Base-by-base conservation (phyloP, 2,329 filamentous ascomycete genomes). In the Thermoascus crustaceus region DNA sequence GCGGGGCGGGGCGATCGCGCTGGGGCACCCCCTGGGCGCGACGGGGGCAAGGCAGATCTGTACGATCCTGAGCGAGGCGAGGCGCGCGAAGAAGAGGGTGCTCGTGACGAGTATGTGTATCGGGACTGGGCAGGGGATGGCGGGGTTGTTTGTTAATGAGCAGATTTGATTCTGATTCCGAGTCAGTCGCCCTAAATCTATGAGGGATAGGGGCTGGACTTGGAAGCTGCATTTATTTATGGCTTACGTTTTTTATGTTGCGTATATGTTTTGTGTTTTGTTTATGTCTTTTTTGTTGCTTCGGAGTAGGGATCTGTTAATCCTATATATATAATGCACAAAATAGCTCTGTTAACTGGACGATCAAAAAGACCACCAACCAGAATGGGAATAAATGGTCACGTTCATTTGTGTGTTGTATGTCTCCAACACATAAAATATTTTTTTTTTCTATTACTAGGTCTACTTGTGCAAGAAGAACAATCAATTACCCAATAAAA, bases 101-200 rank as follows among this genome's bases (percentile, higher is more conserved):
- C 63, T 95, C 43, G 66, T 96, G 54, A 94, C 86, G 13, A 91
- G 83, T 57, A 96, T 95, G 88, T 95, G 76, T 53, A 78, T 80
- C 59, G 76, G 77, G 30, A 79, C 75, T 34, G 76, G 76, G 6
- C 75, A 77, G 64, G 76, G 76, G 26, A 81, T 81, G 77, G 76
- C 76, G 32, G 76, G 75, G 26, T 49, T 80, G 49, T 77, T 80
- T 52, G 71, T 80, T 34, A 80, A 80, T 52, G 76, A 80, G 66
- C 73, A 78, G 56, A 16, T 68, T 35, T 60, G 50, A 47, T 43
- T 41, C 10, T 10, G 7, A 13, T n/a, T 4, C n/a, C n/a, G n/a
- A 4, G 7, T 19, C 7, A 26, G 8, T 11, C 16, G 3, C 13
- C 11, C 16, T 10, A 13, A 34, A 17, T 4, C 23, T 18, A 13